Evolutionary conservation across 2,329 filamentous ascomycete genomes (phyloP).

Genomic region (Aspergillus pseudoglaucus): DNA sequence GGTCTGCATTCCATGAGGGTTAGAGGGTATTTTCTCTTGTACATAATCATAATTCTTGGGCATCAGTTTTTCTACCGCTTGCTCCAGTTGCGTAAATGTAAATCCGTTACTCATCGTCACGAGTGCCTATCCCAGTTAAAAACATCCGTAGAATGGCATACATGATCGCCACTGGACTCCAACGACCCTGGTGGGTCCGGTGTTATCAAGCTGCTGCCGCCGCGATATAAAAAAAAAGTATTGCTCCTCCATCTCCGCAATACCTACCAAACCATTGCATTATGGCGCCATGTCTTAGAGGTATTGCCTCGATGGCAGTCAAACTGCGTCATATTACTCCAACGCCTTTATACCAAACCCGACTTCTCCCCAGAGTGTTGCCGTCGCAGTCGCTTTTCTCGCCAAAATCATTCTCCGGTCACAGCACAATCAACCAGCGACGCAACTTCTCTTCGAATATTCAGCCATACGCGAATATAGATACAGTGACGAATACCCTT

Average conservation of each 20-base stretch:
- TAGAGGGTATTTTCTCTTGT: too few species aligned
- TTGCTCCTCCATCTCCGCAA: background rate
- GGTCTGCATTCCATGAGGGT: too few species aligned
- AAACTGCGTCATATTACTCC: slow-evolving; percentile 1
- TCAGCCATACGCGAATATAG: slow-evolving; percentile 5
- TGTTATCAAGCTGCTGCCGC: background rate
- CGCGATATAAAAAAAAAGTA: background rate
- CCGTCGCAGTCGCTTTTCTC: slow-evolving; percentile 4
- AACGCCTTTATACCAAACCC: background rate
- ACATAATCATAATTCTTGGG: too few species aligned
- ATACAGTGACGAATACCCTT: slow-evolving; percentile 24
- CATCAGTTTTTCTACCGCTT: background rate
- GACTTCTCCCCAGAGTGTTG: slow-evolving; percentile 1
- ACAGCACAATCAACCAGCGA: slow-evolving; percentile 4
- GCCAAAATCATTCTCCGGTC: slow-evolving; percentile 1
- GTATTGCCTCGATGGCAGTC: slow-evolving; percentile 14
- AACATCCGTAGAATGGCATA: background rate
- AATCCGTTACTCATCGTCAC: too few species aligned
- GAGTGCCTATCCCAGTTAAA: too few species aligned
- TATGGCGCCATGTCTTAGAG: slow-evolving; percentile 24
- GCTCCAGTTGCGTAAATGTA: background rate
- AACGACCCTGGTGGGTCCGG: background rate
- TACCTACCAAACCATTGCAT: slow-evolving; percentile 3
- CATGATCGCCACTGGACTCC: background rate
- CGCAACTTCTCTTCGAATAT: slow-evolving; percentile 16